Conservation (phyloP, 2,329 filamentous ascomycete species). For the Cladosporium sp. region DNA sequence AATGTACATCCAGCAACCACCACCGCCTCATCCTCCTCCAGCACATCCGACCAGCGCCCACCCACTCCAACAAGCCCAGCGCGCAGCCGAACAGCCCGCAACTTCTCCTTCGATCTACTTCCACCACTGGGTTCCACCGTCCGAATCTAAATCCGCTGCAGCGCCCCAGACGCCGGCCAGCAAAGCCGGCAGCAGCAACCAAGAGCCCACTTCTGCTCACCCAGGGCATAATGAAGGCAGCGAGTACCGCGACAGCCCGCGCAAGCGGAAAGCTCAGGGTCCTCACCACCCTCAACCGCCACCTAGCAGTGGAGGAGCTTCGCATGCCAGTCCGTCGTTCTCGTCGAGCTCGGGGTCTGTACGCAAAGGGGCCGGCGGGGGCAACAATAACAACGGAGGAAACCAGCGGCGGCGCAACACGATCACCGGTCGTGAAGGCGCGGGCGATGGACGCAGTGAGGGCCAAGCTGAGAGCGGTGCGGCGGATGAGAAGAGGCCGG, state of each 20-base stretch:
- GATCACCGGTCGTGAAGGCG: slow-evolving; percentile 37
- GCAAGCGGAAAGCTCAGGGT: slow-evolving; percentile 71
- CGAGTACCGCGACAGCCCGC: slow-evolving; percentile 69
- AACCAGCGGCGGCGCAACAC: slow-evolving; percentile 63
- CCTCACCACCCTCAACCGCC: slow-evolving; percentile 46
- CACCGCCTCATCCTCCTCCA: slow-evolving; percentile 36
- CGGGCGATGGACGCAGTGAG: slow-evolving; percentile 17
- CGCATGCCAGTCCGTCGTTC: slow-evolving; percentile 45
- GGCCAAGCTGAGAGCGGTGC: slow-evolving; percentile 16
- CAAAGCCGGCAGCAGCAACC: slow-evolving; percentile 38
- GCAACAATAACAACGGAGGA: not conserved
- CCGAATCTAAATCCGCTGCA: slow-evolving; percentile 46
- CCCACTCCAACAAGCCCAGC: slow-evolving; percentile 42
- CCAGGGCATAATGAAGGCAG: slow-evolving; percentile 42
- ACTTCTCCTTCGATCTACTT: slow-evolving; percentile 77
- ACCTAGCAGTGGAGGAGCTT: slow-evolving; percentile 41
- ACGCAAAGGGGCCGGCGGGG: slow-evolving; percentile 43
- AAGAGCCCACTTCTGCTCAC: slow-evolving; percentile 44
- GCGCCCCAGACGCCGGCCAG: slow-evolving; percentile 62
- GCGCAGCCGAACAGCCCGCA: slow-evolving; percentile 53
- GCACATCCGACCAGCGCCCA: slow-evolving; percentile 34
- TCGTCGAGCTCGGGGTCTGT: slow-evolving; percentile 51
- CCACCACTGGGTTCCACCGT: slow-evolving; percentile 86
- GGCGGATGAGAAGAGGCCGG: slow-evolving; percentile 19
- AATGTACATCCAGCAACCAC: slow-evolving; percentile 44